Evolutionary conservation across 2,329 filamentous ascomycete genomes (phyloP), one percentile per base, ranked within the genome.

Genomic region (Fragosphaeria purpurea): DNA sequence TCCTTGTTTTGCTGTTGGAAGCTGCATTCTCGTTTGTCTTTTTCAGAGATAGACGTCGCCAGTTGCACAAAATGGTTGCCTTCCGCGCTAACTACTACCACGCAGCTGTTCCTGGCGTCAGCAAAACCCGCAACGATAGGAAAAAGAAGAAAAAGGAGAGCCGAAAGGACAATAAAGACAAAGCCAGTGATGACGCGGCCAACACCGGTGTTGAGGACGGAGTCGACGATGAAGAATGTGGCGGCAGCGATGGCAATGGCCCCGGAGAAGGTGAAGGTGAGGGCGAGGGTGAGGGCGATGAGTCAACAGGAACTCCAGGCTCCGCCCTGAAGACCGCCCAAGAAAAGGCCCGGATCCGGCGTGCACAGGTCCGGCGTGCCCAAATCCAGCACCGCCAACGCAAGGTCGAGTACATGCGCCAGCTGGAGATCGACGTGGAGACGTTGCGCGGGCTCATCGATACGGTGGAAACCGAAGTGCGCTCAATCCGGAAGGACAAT

Each of bases 331-430:
- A 53, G 40, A 52, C 53, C 4, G 52, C 59, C 7, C 57, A 62
- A 57, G 65, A 70, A 48, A 76, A 74, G 60, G 65, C 71, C 30
- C 67, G 72, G 57, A 54, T 66, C 12, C 71, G 76, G 5, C 70
- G 76, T 0, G 70, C 70, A 4, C 76, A 79, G 55, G 75, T 79
- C 47, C 64, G 75, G 3, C 69, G 67, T 30, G 76, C 76, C 2
- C 76, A 79, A 65, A 70, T 72, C 39, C 70, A 77, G 59, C 76
- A 79, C 57, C 74, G 76, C 12, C 71, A 75, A 60, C 73, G 76
- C 58, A 79, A 78, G 58, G 74, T 72, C 47, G 72, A 77, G 59
- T 76, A 79, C 59, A 68, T 74, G 55, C 72, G 70, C 58, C 66
- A 77, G 63, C 70, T 79, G 34, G 76, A 79, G 64, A 63, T 70